Evolutionary conservation across 139 green algal species (phyloP), one percentile per base, ranked within the genome.

Genomic region (Picochlorum sp.): DNA sequence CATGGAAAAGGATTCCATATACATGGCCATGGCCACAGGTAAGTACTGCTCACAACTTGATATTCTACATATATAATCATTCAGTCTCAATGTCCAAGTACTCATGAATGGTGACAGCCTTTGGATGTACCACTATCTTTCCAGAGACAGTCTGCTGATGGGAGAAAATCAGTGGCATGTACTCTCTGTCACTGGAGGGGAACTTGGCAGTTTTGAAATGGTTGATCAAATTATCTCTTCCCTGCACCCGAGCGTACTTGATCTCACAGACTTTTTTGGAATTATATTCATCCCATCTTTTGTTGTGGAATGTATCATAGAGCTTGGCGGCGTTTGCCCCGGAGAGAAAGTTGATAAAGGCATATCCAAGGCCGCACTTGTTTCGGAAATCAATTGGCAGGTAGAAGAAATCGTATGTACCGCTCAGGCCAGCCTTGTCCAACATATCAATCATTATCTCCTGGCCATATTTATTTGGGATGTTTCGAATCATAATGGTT

Each of bases 351-450:
- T 92, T 92, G 31, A 90, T 60, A 62, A 90, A 90, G 14, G 78
- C 83, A 45, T 91, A 90, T 3, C 82, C 83, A 34, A 90, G 66
- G 67, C 88, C 88, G 76, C 83, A 90, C 16, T 59, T 57, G 71
- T 90, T 91, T 68, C 85, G 79, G 68, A 88, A 90, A 72, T 90
- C 83, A 23, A 91, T 88, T 49, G 83, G 83, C 10, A 90, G 71
- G 67, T 90, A 90, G 31, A 89, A 85, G 50, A 89, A 89, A 61
- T 89, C 83, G 44, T 86, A 88, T 41, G 50, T 50, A 37, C 66
- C 77, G 37, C 62, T 79, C 58, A 68, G 15, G 3, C 45, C 45
- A 58, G 44, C 34, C 34, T 69, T 61, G 23, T 83, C 60, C 49
- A 86, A 26, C 26, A 77, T 59, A 21, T 57, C 67, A 49, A 83